These are phyloP conservation scores for Rubia tinctorum DNA, from an alignment of 305 asterid species.

Conservation along the genomic window DNA sequence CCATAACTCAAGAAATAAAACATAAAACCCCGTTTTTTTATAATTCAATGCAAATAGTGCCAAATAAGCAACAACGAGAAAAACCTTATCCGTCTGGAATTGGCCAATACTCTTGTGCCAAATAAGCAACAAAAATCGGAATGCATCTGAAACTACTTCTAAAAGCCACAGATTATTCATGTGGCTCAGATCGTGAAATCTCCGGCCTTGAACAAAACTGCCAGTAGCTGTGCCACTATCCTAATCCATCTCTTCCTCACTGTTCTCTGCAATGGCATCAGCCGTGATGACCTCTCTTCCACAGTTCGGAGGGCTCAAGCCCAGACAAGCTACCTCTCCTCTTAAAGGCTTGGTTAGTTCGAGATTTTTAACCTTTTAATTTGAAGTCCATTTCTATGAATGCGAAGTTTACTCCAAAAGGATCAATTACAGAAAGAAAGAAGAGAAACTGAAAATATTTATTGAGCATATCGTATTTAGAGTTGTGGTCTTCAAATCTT, in stretches of 20 bases:
- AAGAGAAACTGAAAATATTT: too few species aligned
- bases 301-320: constrained; percentile 66
- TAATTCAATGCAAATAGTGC: neutral
- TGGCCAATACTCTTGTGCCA: constrained; percentile 47
- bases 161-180: constrained; percentile 54
- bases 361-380: neutral
- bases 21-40: too few species aligned
- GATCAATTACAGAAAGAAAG: neutral
- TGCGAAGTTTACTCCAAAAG: neutral
- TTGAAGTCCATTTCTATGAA: neutral
- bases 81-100: constrained; percentile 57
- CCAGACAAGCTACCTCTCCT: constrained; percentile 43
- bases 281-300: constrained; percentile 67
- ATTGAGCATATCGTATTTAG: neutral
- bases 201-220: constrained; percentile 5
- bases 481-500: neutral
- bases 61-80: neutral
- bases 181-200: constrained; percentile 29
- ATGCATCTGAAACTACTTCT: constrained; percentile 42
- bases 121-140: constrained; percentile 48
- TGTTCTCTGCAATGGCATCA: constrained; percentile 49
- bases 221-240: neutral
- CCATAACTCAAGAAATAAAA: too few species aligned
- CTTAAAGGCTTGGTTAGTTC: constrained; percentile 54
- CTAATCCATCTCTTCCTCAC: constrained; percentile 2